Base-by-base conservation (phyloP, 257 asterid genomes). In the Rehmannia glutinosa region DNA sequence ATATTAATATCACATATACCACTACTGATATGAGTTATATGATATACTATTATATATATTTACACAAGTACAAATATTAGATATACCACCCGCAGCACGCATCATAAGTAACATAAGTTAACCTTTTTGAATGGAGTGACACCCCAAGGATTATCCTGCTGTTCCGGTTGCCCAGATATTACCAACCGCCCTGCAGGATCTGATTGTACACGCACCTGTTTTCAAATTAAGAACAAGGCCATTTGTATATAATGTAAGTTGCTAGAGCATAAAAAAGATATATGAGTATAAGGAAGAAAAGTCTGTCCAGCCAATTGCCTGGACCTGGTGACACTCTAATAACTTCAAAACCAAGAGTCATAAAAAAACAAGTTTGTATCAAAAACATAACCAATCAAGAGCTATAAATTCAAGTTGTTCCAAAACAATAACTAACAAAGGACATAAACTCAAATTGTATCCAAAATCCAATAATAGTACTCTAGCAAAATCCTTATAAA, bases 161-260 rank as follows among this genome's bases (percentile, higher is more conserved):
- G 91, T 71, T 89, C 98, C 11, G 98, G 97, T 76, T 87, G 96
- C 46, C 98, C 98, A 19, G 97, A 85, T 76, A 92, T 92, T 39
- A 92, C 98, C 84, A 92, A 81, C 55, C 97, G 96, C 5, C 98
- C 98, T 1, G 95, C 95, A 49, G 98, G 98, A 84, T 92, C 98
- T 41, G 97, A 89, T 77, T 92, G 96, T 46, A 92, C 97, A 0
- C 88, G 92, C 51, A 92, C 97, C 96, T 92, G 83, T 68, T 38
- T 64, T 45, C 72, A 63, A 27, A 45, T 56, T 25, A 58, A 52
- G 63, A 35, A 62, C 27, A 12, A 55, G 21, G 28, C 32, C 63
- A 21, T 60, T 25, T 24, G 25, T 21, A 42, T 33, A 33, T 24
- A 35, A 45, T 28, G 12, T 33, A 43, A 54, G 68, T 50, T 59